Conservation (phyloP, 2,329 filamentous ascomycete genomes). For the Claviceps quebecensis region DNA sequence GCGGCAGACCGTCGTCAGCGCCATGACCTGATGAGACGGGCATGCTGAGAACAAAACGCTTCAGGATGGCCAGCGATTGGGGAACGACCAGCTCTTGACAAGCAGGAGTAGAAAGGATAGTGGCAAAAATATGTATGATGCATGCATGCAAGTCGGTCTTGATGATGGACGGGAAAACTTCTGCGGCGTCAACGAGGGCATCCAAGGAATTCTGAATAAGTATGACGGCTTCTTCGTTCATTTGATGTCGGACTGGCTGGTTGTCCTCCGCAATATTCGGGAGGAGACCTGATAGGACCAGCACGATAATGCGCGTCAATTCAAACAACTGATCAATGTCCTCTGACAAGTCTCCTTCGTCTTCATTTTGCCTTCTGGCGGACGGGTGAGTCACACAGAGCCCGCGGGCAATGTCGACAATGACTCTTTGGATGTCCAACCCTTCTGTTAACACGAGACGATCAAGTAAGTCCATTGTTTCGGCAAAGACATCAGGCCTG, state of each 20-base stretch:
- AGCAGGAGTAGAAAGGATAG: conserved; percentile 67
- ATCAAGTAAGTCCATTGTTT: conserved; percentile 93
- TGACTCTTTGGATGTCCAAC: conserved; percentile 75
- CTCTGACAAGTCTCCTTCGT: conserved; percentile 74
- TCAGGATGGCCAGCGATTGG: conserved; percentile 78
- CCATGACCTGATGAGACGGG: conserved; percentile 29
- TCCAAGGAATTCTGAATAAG: conserved; percentile 70
- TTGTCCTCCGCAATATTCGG: conserved; percentile 63
- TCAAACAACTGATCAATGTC: conserved; percentile 98
- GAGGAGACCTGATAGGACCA: conserved; percentile 76
- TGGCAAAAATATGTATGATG: conserved; percentile 92
- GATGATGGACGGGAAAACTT: conserved; percentile 93
- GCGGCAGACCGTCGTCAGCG: conserved; percentile 32
- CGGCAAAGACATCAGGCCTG: conserved; percentile 85
- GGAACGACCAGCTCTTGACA: conserved; percentile 86
- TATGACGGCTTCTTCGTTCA: conserved; percentile 75
- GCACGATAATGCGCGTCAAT: conserved; percentile 85
- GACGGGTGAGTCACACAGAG: conserved; percentile 86
- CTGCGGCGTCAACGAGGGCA: conserved; percentile 83
- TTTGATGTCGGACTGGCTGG: conserved; percentile 54
- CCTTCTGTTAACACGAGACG: conserved; percentile 84
- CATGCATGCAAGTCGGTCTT: conserved; percentile 92
- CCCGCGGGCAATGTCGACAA: conserved; percentile 85
- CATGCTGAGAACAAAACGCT: conserved; percentile 74
- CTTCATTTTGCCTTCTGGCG: conserved; percentile 41